A percentile compares a stretch with the other conserved stretches of the same genome.
These are phyloP conservation scores for Aureobasidium subglaciale DNA, from an alignment of 2,329 filamentous ascomycete genomes.

Conservation along the genomic window DNA sequence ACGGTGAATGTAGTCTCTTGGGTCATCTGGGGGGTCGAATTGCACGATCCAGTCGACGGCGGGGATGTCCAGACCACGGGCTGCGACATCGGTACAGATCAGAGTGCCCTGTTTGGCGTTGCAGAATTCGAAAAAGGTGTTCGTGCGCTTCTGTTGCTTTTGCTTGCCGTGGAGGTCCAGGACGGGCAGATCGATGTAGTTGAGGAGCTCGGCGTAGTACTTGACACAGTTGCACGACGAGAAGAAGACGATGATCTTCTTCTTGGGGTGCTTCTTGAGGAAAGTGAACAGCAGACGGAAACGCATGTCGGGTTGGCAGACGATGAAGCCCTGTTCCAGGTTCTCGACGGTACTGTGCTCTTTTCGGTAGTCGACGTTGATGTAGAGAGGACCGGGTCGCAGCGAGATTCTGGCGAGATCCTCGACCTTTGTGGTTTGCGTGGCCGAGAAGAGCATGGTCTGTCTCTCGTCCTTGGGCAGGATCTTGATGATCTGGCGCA, in stretches of 20 bases:
- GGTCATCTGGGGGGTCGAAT: conserved; percentile 63
- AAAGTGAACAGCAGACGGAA: conserved; percentile 94
- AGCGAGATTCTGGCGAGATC: conserved; percentile 92
- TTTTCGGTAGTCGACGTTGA: conserved; percentile 90
- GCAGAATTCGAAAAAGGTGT: conserved; percentile 95
- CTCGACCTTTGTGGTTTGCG: conserved; percentile 97
- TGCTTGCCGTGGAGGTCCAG: conserved; percentile 88
- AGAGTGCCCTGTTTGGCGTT: conserved; percentile 78
- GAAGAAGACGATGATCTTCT: conserved; percentile 98
- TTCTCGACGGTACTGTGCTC: conserved; percentile 88
- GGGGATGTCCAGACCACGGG: conserved; percentile 89
- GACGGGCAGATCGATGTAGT: conserved; percentile 92
- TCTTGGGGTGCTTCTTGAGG: conserved; percentile 83
- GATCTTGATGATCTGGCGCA: conserved; percentile 93
- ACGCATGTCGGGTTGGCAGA: conserved; percentile 88
- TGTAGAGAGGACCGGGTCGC: conserved; percentile 82
- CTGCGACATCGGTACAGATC: conserved; percentile 95
- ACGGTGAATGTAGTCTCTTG: conserved; percentile 82
- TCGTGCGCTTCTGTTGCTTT: conserved; percentile 98
- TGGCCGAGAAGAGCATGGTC: conserved; percentile 98
- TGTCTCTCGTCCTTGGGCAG: conserved; percentile 79
- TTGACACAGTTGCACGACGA: conserved; percentile 76
- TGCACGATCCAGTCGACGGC: conserved; percentile 95
- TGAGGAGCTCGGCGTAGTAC: conserved; percentile 90
- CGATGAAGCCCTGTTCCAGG: conserved; percentile 89